A percentile compares a stretch with the other conserved stretches of the same genome.
Evolutionary conservation across 2,329 filamentous ascomycete species (phyloP).

Genomic region (Epichloe hybrida): DNA sequence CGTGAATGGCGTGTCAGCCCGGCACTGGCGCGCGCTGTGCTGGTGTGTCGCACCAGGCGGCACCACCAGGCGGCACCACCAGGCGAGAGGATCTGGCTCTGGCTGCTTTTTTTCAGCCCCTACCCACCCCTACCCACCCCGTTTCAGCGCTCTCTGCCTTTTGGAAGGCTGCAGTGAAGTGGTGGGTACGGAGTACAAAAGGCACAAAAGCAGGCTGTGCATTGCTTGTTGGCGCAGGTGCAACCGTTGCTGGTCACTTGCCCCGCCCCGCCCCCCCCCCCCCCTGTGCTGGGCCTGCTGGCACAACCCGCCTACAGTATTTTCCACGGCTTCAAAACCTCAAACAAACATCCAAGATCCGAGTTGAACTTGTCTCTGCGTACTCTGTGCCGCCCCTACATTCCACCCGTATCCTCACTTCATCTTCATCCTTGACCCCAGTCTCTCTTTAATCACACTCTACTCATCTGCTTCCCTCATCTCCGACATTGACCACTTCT

Average conservation of each 20-base stretch:
- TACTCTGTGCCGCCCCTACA: not conserved
- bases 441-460: conserved; percentile 4
- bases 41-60: no score
- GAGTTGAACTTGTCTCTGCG: not conserved
- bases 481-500: not conserved
- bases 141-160: not conserved
- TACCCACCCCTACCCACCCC: no score
- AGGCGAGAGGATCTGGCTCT: no score
- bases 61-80: no score
- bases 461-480: not conserved
- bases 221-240: not conserved
- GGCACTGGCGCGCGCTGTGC: not conserved
- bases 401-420: not conserved
- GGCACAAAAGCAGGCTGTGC: conserved; percentile 1
- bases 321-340: conserved; percentile 1
- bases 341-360: not conserved
- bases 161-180: no score
- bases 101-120: no score
- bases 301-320: no score
- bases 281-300: no score
- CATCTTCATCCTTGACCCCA: not conserved
- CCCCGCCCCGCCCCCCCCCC: no score
- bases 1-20: conserved; percentile 2
- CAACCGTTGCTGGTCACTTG: no score
- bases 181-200: no score